These are phyloP conservation scores for Chlorella variabilis DNA, from an alignment of 163 green algal genomes.

Conservation along the genomic window DNA sequence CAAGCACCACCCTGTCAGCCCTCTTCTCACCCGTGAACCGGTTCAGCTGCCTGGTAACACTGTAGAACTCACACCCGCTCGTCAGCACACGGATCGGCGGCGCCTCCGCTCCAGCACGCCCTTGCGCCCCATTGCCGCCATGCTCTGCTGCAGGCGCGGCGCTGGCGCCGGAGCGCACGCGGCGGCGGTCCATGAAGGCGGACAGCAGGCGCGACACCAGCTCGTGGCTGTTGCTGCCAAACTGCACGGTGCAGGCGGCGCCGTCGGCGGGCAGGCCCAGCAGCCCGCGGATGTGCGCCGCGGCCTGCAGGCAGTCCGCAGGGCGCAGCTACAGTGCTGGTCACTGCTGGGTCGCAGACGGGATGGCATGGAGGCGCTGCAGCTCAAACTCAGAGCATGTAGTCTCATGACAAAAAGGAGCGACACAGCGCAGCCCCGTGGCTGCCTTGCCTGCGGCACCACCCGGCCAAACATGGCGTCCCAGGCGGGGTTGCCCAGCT, in stretches of 20 bases:
- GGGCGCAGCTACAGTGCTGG: no score
- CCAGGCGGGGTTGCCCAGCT: constrained; percentile 42
- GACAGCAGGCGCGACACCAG: constrained; percentile 36
- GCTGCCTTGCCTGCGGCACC: constrained; percentile 32
- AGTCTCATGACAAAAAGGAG: no score
- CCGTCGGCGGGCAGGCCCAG: neutral
- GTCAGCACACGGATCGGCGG: constrained; percentile 25
- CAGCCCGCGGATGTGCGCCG: constrained; percentile 1
- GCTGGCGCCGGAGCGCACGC: no score
- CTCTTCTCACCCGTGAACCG: constrained; percentile 27
- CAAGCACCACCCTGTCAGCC: no score
- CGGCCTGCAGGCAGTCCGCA: neutral
- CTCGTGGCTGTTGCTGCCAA: constrained; percentile 43
- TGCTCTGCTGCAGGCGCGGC: neutral
- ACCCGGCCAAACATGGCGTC: constrained; percentile 24
- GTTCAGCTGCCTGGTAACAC: constrained; percentile 35
- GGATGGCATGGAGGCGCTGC: no score
- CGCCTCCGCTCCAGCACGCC: neutral
- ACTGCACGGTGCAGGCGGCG: constrained; percentile 33
- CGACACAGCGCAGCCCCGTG: no score
- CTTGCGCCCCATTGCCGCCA: neutral
- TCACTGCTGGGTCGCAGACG: no score
- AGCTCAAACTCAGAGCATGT: no score
- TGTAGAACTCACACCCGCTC: constrained; percentile 39
- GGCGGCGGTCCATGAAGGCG: neutral